Base-by-base conservation (phyloP, 208 protist genomes). In the Strigomonas culicis region DNA sequence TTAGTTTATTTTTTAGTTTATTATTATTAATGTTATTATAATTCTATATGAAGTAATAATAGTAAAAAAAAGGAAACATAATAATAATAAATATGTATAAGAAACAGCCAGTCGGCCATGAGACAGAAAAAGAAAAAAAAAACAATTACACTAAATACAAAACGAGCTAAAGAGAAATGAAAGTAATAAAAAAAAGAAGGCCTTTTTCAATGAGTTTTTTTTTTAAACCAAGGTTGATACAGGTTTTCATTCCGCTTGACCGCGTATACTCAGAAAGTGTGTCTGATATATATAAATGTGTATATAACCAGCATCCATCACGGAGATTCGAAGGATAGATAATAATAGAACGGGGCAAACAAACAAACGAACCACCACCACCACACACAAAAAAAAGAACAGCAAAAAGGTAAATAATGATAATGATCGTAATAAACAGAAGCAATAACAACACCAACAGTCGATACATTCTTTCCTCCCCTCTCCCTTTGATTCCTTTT, bases 381-480 rank as follows among this genome's bases (percentile, higher is more conserved):
- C 4, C 58, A 47, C 8, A 6, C 52, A 25, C 27, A 74, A 68
- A 25, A 70, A 60, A 46, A 74, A 64, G 21, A 59, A 39, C 27
- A 64, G 68, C 31, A 60, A 66, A 61, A 47, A 44, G n/a, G 36
- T 47, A 53, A 31, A 72, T 39, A 39, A 60, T 47, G 10, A 51
- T 19, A 60, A 68, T 51, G 39, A 49, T 30, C 22, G 19, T 22
- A 24, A 59, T 21, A 60, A 56, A 59, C 7, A 21, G 24, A 30
- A 68, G 60, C 3, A 60, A 68, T 32, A 68, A 32, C 28, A 68
- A 60, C 28, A 32, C 25, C 10, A 36, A 49, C 59, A 60, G 7
- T 4, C 8, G 11, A 50, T 8, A 19, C 52, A 17, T 52, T 44
- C 10, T 63, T 63, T 4, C 7, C n/a, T 13, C 21, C 27, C 17